Evolutionary conservation across 441 rosid genomes (phyloP), one percentile per base, ranked within the genome.

Genomic region (Breynia disticha): DNA sequence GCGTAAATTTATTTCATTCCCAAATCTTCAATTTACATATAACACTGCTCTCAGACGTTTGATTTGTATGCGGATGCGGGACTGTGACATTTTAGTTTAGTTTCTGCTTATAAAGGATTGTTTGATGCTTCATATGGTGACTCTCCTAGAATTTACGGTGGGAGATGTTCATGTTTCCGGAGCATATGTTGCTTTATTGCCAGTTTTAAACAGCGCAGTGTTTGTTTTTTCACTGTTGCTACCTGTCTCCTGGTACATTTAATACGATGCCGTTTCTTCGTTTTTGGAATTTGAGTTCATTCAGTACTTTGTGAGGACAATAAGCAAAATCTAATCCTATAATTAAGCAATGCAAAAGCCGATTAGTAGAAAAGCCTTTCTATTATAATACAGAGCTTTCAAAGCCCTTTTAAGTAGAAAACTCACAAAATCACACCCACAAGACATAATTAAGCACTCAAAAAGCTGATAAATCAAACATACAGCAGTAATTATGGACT

Each of bases 161-260:
- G 67, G 79, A 55, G 82, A 78, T 69, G 83, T 79, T 86, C 91
- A 65, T 54, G 89, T 79, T 83, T 86, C 85, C 82, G 85, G 72
- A 86, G 91, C 89, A 80, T 75, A 82, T 0, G 75, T 55, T 5
- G 55, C n/a, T n/a, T n/a, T 21, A 70, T 11, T 67, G 68, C 87
- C 90, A 83, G 87, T 68, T 57, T 77, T 76, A 63, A 79, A 86
- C 90, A 74, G 81, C 86, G 54, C 67, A 44, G 81, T 70, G 81
- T 47, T 41, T 57, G 37, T 16, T n/a, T 46, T 21, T 48, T 52
- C 56, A 16, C 19, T 71, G 13, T 17, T 55, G 80, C 68, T 82
- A 83, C 87, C 95, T 81, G 95, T 83, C 91, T 86, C 62, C 95
- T 86, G 90, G 86, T 68, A 83, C 54, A 84, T 65, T 15, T 28